phyloP scores from a whole-genome alignment of 768 basidiomycete species.

The Coprinopsis sp. region DNA sequence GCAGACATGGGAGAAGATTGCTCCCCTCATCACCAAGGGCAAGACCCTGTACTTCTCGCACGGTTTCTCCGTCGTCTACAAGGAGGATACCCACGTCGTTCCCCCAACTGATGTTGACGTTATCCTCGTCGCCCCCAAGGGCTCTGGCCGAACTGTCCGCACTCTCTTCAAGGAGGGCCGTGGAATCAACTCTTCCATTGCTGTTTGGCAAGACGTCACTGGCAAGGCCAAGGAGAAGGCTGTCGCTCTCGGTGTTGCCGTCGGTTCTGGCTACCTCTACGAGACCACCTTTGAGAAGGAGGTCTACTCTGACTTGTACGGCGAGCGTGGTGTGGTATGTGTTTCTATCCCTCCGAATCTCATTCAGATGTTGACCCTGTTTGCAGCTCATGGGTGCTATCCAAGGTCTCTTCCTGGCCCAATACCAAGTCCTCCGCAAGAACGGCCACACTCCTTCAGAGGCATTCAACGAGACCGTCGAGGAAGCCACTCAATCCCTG shows the following conservation, averaged over 20 bases:
- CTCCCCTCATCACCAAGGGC: constrained; percentile 96
- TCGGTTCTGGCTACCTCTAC: constrained; percentile 97
- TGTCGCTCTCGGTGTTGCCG: constrained; percentile 85
- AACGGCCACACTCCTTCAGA: constrained; percentile 97
- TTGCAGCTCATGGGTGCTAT: constrained; percentile 92
- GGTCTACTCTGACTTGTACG: constrained; percentile 98
- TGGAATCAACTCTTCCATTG: constrained; percentile 93
- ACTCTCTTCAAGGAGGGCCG: constrained; percentile 99
- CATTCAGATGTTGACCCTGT: constrained; percentile 4
- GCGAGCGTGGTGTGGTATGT: constrained; percentile 98
- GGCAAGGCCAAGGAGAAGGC: constrained; percentile 98
- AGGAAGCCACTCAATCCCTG: constrained; percentile 98
- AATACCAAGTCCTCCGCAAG: constrained; percentile 95
- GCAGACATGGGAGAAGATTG: constrained; percentile 84
- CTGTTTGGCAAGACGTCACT: constrained; percentile 96
- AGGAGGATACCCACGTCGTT: constrained; percentile 92
- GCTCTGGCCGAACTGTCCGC: constrained; percentile 97
- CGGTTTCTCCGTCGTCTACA: constrained; percentile 98
- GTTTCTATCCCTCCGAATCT: constrained; percentile 8
- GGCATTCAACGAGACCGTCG: constrained; percentile 99
- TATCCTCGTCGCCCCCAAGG: constrained; percentile 98
- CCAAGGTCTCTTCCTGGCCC: constrained; percentile 98
- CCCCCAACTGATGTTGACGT: constrained; percentile 95
- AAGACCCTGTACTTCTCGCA: constrained; percentile 99
- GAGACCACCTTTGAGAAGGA: constrained; percentile 99